phyloP scores from a whole-genome alignment of 1,284 basidiomycete genomes.

The Puccinia polysora region DNA sequence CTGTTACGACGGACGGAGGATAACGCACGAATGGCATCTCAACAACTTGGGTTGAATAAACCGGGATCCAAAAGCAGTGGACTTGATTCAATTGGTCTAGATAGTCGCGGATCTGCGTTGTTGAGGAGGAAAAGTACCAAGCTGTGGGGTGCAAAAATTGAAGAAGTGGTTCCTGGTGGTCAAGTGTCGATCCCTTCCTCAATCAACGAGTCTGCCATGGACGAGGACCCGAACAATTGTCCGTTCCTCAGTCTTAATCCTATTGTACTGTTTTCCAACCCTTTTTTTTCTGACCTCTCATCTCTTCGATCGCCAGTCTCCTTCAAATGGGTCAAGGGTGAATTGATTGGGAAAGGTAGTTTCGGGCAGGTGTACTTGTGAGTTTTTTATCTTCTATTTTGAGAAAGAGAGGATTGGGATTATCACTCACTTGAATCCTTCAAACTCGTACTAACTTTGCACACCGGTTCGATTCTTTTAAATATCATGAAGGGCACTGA shows the following conservation, averaged over 20 bases:
- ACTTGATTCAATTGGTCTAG: no score
- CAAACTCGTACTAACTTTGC: background rate
- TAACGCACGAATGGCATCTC: background rate
- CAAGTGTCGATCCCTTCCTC: slow-evolving; percentile 48
- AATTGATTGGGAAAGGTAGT: slow-evolving; percentile 92
- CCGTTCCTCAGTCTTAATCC: slow-evolving; percentile 10
- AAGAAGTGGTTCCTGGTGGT: slow-evolving; percentile 77
- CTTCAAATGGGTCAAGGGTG: slow-evolving; percentile 97
- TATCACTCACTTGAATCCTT: background rate
- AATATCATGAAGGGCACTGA: slow-evolving; percentile 61
- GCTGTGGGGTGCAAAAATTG: slow-evolving; percentile 87
- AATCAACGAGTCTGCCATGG: slow-evolving; percentile 51
- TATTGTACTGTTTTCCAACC: background rate
- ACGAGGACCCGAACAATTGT: slow-evolving; percentile 51
- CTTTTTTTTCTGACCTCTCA: slow-evolving; percentile 1
- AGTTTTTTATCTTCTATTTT: background rate
- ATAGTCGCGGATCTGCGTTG: slow-evolving; percentile 53
- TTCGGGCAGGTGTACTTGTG: slow-evolving; percentile 87
- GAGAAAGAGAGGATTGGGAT: background rate
- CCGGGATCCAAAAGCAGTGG: background rate
- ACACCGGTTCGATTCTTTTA: no score
- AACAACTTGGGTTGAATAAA: slow-evolving; percentile 30
- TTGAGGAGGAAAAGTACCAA: slow-evolving; percentile 82
- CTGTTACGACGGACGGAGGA: slow-evolving; percentile 22
- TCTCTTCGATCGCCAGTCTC: slow-evolving; percentile 60